Percentiles rank a stretch among this genome's conserved stretches.
Conservation (phyloP, 805 yeast species). For the Kodamaea kakaduensis region DNA sequence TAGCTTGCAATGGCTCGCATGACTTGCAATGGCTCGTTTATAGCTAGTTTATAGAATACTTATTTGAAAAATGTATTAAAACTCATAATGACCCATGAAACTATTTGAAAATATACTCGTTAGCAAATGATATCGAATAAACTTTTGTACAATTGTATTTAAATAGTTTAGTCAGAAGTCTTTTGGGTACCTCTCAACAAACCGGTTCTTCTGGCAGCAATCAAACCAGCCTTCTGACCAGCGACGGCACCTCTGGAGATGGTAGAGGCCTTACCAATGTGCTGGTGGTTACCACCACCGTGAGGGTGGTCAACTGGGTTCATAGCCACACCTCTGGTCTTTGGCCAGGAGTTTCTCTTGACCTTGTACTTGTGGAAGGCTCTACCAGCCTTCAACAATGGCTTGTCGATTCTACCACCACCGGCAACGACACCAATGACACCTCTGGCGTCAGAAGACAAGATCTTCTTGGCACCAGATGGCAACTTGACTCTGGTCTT, state of each 20-base stretch:
- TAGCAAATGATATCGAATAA: conserved; percentile 2
- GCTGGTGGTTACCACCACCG: conserved; percentile 99
- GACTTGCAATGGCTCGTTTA: too few relatives aligned
- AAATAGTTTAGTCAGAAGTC: conserved; percentile 41
- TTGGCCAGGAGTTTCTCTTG: conserved; percentile 99
- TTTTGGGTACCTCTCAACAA: conserved; percentile 99
- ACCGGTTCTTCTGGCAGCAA: conserved; percentile 99
- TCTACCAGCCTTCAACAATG: conserved; percentile 99
- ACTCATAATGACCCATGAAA: conserved; percentile 2
- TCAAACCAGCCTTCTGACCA: conserved; percentile 99
- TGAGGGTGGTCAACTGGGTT: conserved; percentile 99
- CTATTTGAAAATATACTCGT: conserved; percentile 4
- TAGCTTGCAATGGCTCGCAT: too few relatives aligned
- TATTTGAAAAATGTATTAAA: conserved; percentile 1
- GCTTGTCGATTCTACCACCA: conserved; percentile 99
- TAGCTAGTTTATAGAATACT: too few relatives aligned
- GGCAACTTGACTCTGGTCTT: conserved; percentile 99
- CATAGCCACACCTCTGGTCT: conserved; percentile 99
- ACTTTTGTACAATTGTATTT: conserved; percentile 9
- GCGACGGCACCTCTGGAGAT: conserved; percentile 99
- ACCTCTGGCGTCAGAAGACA: conserved; percentile 97
- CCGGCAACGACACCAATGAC: conserved; percentile 99
- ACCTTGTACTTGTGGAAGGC: conserved; percentile 99
- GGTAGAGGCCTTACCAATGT: conserved; percentile 99
- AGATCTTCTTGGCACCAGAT: conserved; percentile 97